A percentile compares a stretch with the other conserved stretches of the same genome.
Conservation (phyloP, 495 filamentous ascomycete genomes). For the Pyrenula massariospora region DNA sequence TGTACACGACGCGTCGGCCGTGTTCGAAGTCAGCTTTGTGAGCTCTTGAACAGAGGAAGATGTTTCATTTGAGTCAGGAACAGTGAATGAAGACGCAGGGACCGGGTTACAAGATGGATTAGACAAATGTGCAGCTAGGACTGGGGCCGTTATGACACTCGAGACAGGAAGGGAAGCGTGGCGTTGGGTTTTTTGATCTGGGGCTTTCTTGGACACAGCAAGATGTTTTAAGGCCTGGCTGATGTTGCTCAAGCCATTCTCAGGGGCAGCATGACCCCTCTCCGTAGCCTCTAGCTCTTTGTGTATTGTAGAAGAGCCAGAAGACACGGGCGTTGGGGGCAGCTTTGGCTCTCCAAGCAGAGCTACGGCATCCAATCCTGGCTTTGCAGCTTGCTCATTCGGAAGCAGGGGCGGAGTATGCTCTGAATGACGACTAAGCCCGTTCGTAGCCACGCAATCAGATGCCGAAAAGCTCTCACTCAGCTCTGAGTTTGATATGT, state of each 20-base stretch:
- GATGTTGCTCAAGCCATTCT: slow-evolving; percentile 13
- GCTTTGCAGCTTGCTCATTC: slow-evolving; percentile 10
- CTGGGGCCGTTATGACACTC: slow-evolving; percentile 52
- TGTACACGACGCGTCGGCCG: slow-evolving; percentile 41
- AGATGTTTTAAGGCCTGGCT: background rate
- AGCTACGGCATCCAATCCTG: slow-evolving; percentile 12
- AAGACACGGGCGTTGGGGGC: slow-evolving; percentile 30
- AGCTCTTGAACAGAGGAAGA: slow-evolving; percentile 53
- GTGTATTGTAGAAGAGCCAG: slow-evolving; percentile 28
- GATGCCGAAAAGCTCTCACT: slow-evolving; percentile 28
- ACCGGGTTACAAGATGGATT: slow-evolving; percentile 40
- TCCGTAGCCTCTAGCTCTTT: slow-evolving; percentile 29
- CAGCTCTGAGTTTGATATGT: slow-evolving; percentile 10
- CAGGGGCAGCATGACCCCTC: slow-evolving; percentile 18
- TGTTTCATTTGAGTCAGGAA: slow-evolving; percentile 34
- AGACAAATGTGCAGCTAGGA: slow-evolving; percentile 63
- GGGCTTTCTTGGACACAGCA: slow-evolving; percentile 10
- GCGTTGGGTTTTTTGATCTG: slow-evolving; percentile 31
- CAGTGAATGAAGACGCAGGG: slow-evolving; percentile 45
- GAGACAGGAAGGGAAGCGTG: slow-evolving; percentile 48
- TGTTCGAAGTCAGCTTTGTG: slow-evolving; percentile 80
- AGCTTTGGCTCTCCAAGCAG: slow-evolving; percentile 7
- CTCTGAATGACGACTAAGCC: slow-evolving; percentile 16
- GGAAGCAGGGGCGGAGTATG: slow-evolving; percentile 10
- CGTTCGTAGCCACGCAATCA: slow-evolving; percentile 11